A percentile compares a stretch with the other conserved stretches of the same genome.
Conservation (phyloP, 805 yeast genomes). For the Candida yuanshanica region DNA sequence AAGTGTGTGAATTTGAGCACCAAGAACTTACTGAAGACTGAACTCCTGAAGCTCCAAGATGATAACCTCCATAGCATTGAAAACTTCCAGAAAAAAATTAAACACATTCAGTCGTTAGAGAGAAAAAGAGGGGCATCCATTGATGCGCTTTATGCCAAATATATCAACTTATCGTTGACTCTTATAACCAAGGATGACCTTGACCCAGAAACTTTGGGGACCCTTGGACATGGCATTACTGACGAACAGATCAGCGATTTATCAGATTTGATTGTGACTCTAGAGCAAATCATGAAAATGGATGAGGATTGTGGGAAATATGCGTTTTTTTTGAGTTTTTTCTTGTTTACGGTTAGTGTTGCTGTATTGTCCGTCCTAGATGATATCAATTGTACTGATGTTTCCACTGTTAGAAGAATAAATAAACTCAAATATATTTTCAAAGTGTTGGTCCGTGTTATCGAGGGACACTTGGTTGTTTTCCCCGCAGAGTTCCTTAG, state of each 20-base stretch:
- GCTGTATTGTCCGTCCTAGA: slow-evolving; percentile 18
- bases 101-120: slow-evolving; percentile 11
- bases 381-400: slow-evolving; percentile 14
- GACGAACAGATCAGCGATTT: slow-evolving; percentile 10
- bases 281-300: slow-evolving; percentile 14
- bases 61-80: slow-evolving; percentile 5
- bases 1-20: slow-evolving; percentile 1
- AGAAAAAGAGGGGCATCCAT: slow-evolving; percentile 7
- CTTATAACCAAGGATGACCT: slow-evolving; percentile 14
- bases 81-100: slow-evolving; percentile 3
- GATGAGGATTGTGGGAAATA: slow-evolving; percentile 18
- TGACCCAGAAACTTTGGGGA: slow-evolving; percentile 11
- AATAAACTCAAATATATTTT: slow-evolving; percentile 21
- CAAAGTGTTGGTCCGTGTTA: slow-evolving; percentile 18
- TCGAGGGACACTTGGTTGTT: slow-evolving; percentile 24
- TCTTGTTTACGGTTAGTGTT: slow-evolving; percentile 17
- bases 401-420: slow-evolving; percentile 13
- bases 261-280: slow-evolving; percentile 13
- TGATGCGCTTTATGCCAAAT: slow-evolving; percentile 20
- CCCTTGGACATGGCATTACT: slow-evolving; percentile 13
- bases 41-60: slow-evolving; percentile 13
- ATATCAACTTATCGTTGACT: slow-evolving; percentile 13
- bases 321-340: slow-evolving; percentile 19
- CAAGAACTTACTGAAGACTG: slow-evolving; percentile 4
- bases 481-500: slow-evolving; percentile 24